Base-by-base conservation (phyloP, 225 moss, liverwort and hornwort genomes). In the Anthoceros angustus region DNA sequence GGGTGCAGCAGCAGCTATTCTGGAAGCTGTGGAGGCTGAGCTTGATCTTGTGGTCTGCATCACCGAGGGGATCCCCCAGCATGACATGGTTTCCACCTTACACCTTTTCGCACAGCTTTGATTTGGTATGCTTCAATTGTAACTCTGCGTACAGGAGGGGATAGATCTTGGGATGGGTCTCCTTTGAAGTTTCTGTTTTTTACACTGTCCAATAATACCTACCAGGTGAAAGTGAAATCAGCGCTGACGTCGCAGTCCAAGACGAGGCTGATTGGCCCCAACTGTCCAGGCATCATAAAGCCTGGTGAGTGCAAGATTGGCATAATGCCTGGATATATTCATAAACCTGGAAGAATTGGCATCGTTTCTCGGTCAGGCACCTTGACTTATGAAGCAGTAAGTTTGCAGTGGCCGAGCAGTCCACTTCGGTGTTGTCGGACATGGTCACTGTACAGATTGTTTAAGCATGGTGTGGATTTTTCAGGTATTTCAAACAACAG, bases 401-500 rank as follows among this genome's bases (percentile, higher is more conserved):
- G 82, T 85, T 41, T 79, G 8, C 55, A 4, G 55, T 7, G 23
- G 55, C 16, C 5, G n/a, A 4, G 32, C 25, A 16, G 10, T 10
- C 14, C 10, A 64, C 6, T 40, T 66, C 50, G 23, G 11, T 38
- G 7, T 43, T 66, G 21, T 66, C 18, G 0, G 42, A 11, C 25
- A 41, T 38, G 3, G 21, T 41, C 5, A 26, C 10, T 42, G 7
- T 4, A 14, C 32, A 32, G 32, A 32, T 32, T 32, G n/a, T 32
- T 32, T 32, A 32, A 32, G 32, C 32, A 32, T 32, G 32, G 32
- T 32, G 32, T 1, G 32, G 2, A 32, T 32, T 32, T 32, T 32
- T 32, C 80, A 80, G 80, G 80, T 93, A 23, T 93, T 81, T 48
- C 93, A 93, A 73, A 93, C 93, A 25, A 90, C 93, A 42, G 87